Conservation (phyloP, 169 alveolate genomes). For the Plasmodium relictum region DNA sequence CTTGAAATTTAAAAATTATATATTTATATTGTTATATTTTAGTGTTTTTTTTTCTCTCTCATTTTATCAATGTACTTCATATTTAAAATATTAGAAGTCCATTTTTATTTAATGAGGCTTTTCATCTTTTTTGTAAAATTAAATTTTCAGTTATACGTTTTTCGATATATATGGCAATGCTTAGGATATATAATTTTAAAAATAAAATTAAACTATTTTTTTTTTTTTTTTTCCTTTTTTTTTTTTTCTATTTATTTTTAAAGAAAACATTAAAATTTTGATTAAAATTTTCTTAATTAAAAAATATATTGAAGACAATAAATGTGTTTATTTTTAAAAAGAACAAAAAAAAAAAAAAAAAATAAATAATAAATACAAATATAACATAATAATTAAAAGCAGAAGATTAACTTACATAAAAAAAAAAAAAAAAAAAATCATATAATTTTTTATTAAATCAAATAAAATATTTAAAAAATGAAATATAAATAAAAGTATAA, state of each 20-base stretch:
- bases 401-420: too few species aligned
- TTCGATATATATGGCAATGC: neutral
- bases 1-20: neutral
- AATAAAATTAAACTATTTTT: constrained; percentile 16
- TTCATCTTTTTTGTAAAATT: constrained; percentile 63
- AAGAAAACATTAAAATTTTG: constrained; percentile 24
- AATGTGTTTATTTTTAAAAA: neutral
- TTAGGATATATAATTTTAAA: constrained; percentile 56
- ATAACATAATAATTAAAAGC: neutral
- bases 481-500: too few species aligned
- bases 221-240: constrained; percentile 10
- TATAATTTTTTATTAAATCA: too few species aligned
- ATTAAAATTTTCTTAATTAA: constrained; percentile 32
- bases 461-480: too few species aligned
- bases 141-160: constrained; percentile 11
- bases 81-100: constrained; percentile 58
- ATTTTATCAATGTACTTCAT: constrained; percentile 31
- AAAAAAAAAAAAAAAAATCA: too few species aligned
- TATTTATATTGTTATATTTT: constrained; percentile 18
- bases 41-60: constrained; percentile 1
- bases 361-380: neutral
- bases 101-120: constrained; percentile 25
- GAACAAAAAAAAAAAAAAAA: neutral
- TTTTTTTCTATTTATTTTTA: constrained; percentile 27
- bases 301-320: constrained; percentile 1